These are phyloP conservation scores for Leccinum uliginosum DNA, from an alignment of 768 basidiomycete species.

Conservation along the genomic window DNA sequence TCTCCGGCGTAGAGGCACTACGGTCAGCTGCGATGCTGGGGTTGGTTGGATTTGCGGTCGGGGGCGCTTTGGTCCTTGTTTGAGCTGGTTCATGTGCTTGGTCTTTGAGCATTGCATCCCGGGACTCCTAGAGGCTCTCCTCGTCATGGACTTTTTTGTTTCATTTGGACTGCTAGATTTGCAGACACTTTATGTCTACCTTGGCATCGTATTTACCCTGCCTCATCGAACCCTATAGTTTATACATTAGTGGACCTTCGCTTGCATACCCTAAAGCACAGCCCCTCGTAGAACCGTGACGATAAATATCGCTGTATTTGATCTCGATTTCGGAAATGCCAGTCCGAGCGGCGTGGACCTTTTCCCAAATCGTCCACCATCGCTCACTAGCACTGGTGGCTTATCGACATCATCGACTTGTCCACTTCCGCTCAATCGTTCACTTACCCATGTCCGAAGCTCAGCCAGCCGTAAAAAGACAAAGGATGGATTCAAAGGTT, in stretches of 20 bases:
- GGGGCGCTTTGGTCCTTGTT: constrained; percentile 44
- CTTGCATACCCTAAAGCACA: constrained; percentile 16
- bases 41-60: constrained; percentile 43
- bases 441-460: constrained; percentile 18
- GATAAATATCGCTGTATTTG: background rate
- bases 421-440: background rate
- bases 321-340: background rate
- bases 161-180: constrained; percentile 18
- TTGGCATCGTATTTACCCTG: constrained; percentile 15
- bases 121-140: constrained; percentile 7
- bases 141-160: constrained; percentile 11
- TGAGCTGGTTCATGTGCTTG: constrained; percentile 25
- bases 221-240: constrained; percentile 25
- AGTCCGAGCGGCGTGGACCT: background rate
- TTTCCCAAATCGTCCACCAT: background rate
- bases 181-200: constrained; percentile 20
- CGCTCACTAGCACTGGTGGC: background rate
- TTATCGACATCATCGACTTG: constrained; percentile 1
- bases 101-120: constrained; percentile 4
- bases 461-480: constrained; percentile 35
- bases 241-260: constrained; percentile 21
- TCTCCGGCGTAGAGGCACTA: constrained; percentile 49
- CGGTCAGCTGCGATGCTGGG: constrained; percentile 43
- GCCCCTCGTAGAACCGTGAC: constrained; percentile 15
- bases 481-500: constrained; percentile 43